Evolutionary conservation across 495 filamentous ascomycete species (phyloP).

Genomic region (Aspergillus mulundensis): DNA sequence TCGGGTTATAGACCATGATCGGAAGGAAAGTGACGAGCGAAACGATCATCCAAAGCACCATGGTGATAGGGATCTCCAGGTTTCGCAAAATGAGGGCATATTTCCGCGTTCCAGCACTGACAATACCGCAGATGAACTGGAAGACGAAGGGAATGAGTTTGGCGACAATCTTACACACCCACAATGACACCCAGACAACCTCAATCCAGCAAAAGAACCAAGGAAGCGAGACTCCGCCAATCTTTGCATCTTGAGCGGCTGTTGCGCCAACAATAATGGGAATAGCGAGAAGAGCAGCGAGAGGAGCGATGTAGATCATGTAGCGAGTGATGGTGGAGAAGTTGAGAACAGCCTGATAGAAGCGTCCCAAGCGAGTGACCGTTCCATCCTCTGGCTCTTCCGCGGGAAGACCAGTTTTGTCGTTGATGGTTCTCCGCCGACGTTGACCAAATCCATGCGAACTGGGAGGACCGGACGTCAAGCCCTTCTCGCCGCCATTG

Average conservation of each 20-base stretch:
- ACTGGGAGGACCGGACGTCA: conserved; percentile 41
- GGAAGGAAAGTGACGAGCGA: conserved; percentile 75
- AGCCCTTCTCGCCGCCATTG: conserved; percentile 43
- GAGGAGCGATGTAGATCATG: conserved; percentile 78
- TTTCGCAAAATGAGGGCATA: conserved; percentile 78
- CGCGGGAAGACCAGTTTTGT: conserved; percentile 37
- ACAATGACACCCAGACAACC: conserved; percentile 82
- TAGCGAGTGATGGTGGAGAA: conserved; percentile 87
- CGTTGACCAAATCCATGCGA: conserved; percentile 27
- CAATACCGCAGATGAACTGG: conserved; percentile 81
- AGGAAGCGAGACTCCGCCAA: conserved; percentile 64
- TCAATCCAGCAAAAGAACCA: conserved; percentile 91
- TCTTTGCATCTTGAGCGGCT: conserved; percentile 44
- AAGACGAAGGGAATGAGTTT: conserved; percentile 77
- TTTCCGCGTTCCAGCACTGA: conserved; percentile 87
- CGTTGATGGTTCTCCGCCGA: conserved; percentile 51
- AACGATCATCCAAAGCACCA: conserved; percentile 83
- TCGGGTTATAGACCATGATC: conserved; percentile 53
- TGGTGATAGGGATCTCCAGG: conserved; percentile 77
- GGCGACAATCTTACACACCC: conserved; percentile 80
- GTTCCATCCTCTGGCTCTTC: conserved; percentile 54
- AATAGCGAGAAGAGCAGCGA: conserved; percentile 69
- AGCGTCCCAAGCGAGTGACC: conserved; percentile 75
- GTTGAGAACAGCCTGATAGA: conserved; percentile 80
- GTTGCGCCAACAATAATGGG: conserved; percentile 76